Evolutionary conservation across 2,329 filamentous ascomycete species (phyloP), one percentile per base, ranked within the genome.

Genomic region (Colletotrichum sp.): DNA sequence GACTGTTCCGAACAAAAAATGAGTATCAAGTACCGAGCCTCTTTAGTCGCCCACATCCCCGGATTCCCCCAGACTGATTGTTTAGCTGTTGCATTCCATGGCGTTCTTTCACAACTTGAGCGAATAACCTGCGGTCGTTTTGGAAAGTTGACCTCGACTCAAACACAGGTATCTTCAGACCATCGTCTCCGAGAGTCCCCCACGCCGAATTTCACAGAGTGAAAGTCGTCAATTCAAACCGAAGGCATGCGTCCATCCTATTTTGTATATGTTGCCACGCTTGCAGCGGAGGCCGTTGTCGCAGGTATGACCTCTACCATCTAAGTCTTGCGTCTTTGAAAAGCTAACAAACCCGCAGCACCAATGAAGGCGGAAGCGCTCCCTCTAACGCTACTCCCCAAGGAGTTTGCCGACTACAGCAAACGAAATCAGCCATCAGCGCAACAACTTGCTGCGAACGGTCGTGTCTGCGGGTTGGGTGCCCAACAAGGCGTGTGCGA

Each of bases 1-100:
- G n/a, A 36, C 32, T 26, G 32, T 55, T 73, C 70, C 73, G 70
- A 61, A 73, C 36, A 32, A 38, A 36, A 68, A 73, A 73, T 65
- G n/a, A 66, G 73, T 73, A 68, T 73, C 73, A 69, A 32, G 34
- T 60, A 21, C 26, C 15, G 43, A 36, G 56, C n/a, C 13, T 13
- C 15, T 30, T 38, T n/a, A 24, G 34, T 48, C 38, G 13, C 70
- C 12, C 56, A 16, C n/a, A 12, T 36, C 43, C 56, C 21, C 56
- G n/a, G 28, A 62, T 48, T 68, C 1, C 55, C 58, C 56, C 56
- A 48, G 43, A 48, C 5, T 8, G 10, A 0, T 52, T 52, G 43
- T 10, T 52, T 3, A 21, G 43, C 43, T 52, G 43, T 21, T 52
- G 43, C 10, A 52, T 21, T 52, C 13, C 43, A 21, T 1, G 43